A percentile compares a stretch with the other conserved stretches of the same genome.
Evolutionary conservation across 2,329 filamentous ascomycete species (phyloP).

Genomic region (Nannizziopsis arthrosporioides): DNA sequence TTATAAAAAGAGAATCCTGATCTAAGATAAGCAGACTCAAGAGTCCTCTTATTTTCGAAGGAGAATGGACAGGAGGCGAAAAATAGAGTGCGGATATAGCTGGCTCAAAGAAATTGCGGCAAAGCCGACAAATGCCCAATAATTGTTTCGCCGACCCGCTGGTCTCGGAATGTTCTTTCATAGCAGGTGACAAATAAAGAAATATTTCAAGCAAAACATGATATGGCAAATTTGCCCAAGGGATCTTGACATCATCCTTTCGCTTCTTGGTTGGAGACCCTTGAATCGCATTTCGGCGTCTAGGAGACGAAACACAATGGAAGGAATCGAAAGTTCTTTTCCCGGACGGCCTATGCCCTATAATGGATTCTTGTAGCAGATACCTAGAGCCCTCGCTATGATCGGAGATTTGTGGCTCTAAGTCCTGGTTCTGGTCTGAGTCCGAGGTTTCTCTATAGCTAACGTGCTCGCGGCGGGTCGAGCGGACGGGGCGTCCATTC

Average conservation of each 20-base stretch:
- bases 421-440: neutral
- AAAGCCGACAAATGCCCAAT: conserved; percentile 49
- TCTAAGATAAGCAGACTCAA: conserved; percentile 46
- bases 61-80: conserved; percentile 51
- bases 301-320: too few species aligned
- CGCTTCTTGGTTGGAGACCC: neutral
- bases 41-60: conserved; percentile 39
- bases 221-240: conserved; percentile 55
- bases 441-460: neutral
- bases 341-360: neutral
- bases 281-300: too few species aligned
- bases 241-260: conserved; percentile 31
- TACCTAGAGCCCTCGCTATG: neutral
- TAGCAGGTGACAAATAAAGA: conserved; percentile 44
- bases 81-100: conserved; percentile 62
- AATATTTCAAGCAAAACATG: conserved; percentile 60
- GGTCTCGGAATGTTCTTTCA: conserved; percentile 33
- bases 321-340: neutral
- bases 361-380: neutral
- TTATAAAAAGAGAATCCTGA: conserved; percentile 40
- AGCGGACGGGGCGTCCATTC: conserved; percentile 1
- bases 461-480: neutral
- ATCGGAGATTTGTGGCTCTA: too few species aligned
- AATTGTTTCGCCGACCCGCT: conserved; percentile 46
- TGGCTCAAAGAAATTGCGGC: conserved; percentile 56